These are phyloP conservation scores for Globisporangium sylvaticum DNA, from an alignment of 352 stramenopile genomes.

Conservation along the genomic window DNA sequence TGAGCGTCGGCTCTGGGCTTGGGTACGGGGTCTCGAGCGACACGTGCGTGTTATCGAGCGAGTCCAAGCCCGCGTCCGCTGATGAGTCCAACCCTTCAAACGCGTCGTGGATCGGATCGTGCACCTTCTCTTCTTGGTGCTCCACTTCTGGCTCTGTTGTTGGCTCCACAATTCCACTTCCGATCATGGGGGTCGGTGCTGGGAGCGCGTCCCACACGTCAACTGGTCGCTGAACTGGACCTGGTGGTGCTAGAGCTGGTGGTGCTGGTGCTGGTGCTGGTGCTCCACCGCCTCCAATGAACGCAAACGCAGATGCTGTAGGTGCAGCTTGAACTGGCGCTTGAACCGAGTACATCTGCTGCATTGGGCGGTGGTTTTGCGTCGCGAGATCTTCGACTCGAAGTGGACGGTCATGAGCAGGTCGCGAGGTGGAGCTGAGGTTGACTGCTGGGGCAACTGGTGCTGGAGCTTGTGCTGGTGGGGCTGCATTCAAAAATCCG, in stretches of 20 bases:
- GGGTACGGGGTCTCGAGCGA: slow-evolving; percentile 28
- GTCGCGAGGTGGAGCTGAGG: slow-evolving; percentile 12
- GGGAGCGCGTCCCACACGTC: slow-evolving; percentile 63
- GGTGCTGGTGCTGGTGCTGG: slow-evolving; percentile 16
- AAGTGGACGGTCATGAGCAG: slow-evolving; percentile 13
- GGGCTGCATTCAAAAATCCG: slow-evolving; percentile 27
- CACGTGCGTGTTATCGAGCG: slow-evolving; percentile 26
- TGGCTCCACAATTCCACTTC: neutral
- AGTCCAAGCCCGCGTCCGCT: slow-evolving; percentile 35
- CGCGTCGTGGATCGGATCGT: slow-evolving; percentile 75
- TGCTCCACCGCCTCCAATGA: slow-evolving; percentile 25
- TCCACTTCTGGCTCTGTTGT: neutral
- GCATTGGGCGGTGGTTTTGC: slow-evolving; percentile 5
- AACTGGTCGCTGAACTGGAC: slow-evolving; percentile 21
- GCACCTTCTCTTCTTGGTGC: slow-evolving; percentile 23
- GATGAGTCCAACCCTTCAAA: slow-evolving; percentile 66
- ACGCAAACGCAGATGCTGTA: slow-evolving; percentile 44
- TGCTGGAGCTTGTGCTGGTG: slow-evolving; percentile 12
- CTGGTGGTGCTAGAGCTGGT: slow-evolving; percentile 12
- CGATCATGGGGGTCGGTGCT: slow-evolving; percentile 32
- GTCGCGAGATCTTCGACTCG: slow-evolving; percentile 16
- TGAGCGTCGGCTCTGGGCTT: slow-evolving; percentile 21
- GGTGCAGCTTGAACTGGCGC: neutral
- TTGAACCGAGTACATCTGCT: slow-evolving; percentile 1
- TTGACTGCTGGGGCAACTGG: neutral